These are phyloP conservation scores for Bothriochloa decipiens DNA, from an alignment of 176 grass and related monocot genomes.

Conservation along the genomic window DNA sequence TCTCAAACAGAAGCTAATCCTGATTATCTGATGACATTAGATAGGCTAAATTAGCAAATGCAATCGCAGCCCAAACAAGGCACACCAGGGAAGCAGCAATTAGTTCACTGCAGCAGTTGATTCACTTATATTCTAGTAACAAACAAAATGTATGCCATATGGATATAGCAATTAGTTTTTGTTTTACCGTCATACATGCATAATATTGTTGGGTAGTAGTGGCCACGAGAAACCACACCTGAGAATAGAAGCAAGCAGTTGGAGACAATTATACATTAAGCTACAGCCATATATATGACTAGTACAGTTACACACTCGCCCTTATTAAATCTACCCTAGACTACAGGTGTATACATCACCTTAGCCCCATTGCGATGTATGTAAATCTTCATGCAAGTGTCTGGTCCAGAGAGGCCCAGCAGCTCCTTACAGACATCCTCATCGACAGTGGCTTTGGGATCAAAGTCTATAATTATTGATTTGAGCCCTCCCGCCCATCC, in stretches of 20 bases:
- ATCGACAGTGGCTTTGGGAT: neutral
- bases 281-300: neutral
- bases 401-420: neutral
- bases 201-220: neutral
- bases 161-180: neutral
- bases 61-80: no score
- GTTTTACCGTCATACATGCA: neutral
- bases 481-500: neutral
- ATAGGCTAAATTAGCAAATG: no score
- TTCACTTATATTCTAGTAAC: neutral
- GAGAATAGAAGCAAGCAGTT: neutral
- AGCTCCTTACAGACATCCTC: constrained; percentile 3
- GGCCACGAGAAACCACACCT: neutral
- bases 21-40: no score
- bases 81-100: no score
- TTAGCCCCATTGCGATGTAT: neutral
- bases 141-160: neutral
- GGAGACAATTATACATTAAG: neutral
- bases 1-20: no score
- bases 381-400: constrained; percentile 8
- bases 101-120: no score
- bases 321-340: neutral
- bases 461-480: neutral
- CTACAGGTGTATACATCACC: constrained; percentile 9
- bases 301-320: neutral